These are phyloP conservation scores for Kickxella alabastrina DNA, from an alignment of 192 early-diverging fungal species.

Conservation along the genomic window DNA sequence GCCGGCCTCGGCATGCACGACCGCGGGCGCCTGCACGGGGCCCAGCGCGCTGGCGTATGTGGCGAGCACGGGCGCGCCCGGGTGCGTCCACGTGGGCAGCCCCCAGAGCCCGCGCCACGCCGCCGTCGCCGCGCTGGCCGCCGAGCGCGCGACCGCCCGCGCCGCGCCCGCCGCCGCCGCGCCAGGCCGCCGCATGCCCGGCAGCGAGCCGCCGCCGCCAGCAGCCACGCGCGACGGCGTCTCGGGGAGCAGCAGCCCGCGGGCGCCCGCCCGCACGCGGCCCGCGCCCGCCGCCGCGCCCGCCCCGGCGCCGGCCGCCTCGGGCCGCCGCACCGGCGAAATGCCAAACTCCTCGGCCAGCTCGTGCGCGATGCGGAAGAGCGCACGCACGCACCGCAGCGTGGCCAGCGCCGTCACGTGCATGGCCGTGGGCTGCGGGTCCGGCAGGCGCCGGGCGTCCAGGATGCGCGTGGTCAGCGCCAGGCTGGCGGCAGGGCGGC, in stretches of 20 bases:
- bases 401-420: slow-evolving; percentile 42
- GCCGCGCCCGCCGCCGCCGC: slow-evolving; percentile 8
- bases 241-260: slow-evolving; percentile 38
- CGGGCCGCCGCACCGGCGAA: slow-evolving; percentile 40
- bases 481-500: slow-evolving; percentile 22
- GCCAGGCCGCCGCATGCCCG: slow-evolving; percentile 11
- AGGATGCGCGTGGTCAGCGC: slow-evolving; percentile 28
- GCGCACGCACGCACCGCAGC: slow-evolving; percentile 30
- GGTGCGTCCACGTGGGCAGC: slow-evolving; percentile 47
- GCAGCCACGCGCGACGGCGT: slow-evolving; percentile 23
- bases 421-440: slow-evolving; percentile 35
- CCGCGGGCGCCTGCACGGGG: slow-evolving; percentile 18
- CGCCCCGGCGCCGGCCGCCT: neutral
- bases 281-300: slow-evolving; percentile 23
- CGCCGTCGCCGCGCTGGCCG: slow-evolving; percentile 21
- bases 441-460: slow-evolving; percentile 36
- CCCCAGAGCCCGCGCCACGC: slow-evolving; percentile 52
- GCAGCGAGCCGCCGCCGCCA: neutral
- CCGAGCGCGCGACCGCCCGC: slow-evolving; percentile 21
- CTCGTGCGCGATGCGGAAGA: slow-evolving; percentile 48
- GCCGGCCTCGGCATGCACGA: slow-evolving; percentile 28
- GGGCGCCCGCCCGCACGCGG: slow-evolving; percentile 39
- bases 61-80: slow-evolving; percentile 43
- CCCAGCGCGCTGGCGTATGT: slow-evolving; percentile 48
- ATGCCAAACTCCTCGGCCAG: slow-evolving; percentile 52